Evolutionary conservation across 768 basidiomycete genomes (phyloP).

Genomic region (Suillus subaureus): DNA sequence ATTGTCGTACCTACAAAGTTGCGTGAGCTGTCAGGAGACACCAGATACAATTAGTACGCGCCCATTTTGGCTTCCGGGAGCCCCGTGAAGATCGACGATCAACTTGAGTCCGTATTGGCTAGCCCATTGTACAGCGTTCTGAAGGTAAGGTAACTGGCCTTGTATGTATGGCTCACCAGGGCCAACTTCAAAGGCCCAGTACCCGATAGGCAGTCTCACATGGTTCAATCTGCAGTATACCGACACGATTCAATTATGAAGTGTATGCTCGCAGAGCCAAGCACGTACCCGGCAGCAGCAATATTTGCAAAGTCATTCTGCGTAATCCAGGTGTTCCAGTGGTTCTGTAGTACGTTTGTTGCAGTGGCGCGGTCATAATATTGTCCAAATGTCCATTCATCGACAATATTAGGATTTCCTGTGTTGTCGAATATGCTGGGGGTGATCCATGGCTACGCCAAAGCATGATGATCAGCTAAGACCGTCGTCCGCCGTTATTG

Average conservation of each 20-base stretch:
- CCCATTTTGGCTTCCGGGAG: slow-evolving; percentile 87
- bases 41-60: slow-evolving; percentile 29
- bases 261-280: background rate
- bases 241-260: slow-evolving; percentile 12
- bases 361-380: slow-evolving; percentile 57
- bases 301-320: slow-evolving; percentile 78
- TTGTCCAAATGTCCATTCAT: slow-evolving; percentile 80
- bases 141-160: slow-evolving; percentile 73
- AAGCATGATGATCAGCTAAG: slow-evolving; percentile 42
- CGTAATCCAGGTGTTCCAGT: slow-evolving; percentile 87
- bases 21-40: slow-evolving; percentile 11
- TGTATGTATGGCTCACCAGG: slow-evolving; percentile 78
- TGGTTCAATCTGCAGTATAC: slow-evolving; percentile 66
- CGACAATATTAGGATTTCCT: slow-evolving; percentile 55
- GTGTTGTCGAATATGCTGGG: slow-evolving; percentile 70
- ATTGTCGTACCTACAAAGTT: slow-evolving; percentile 67
- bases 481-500: background rate
- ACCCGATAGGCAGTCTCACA: slow-evolving; percentile 84
- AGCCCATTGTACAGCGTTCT: slow-evolving; percentile 73
- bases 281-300: slow-evolving; percentile 67
- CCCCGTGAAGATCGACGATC: slow-evolving; percentile 79
- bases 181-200: slow-evolving; percentile 85
- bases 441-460: slow-evolving; percentile 71
- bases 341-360: slow-evolving; percentile 51
- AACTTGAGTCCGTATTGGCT: slow-evolving; percentile 70